Base-by-base conservation (phyloP, 1,284 basidiomycete genomes). In the Hypsizygus ulmarius region DNA sequence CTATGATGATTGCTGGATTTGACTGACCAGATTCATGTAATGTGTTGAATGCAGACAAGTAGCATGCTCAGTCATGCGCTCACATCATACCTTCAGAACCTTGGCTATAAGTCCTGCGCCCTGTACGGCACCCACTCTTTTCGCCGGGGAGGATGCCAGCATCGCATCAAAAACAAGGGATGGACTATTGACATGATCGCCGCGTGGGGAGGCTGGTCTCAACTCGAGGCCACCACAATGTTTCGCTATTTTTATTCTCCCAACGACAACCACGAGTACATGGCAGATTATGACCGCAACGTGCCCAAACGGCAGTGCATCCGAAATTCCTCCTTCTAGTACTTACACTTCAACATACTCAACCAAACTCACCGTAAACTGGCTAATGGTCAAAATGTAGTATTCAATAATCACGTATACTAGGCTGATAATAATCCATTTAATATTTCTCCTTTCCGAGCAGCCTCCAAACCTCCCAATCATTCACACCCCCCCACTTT, bases 191-290 rank as follows among this genome's bases (percentile, higher is more conserved):
- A 43, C 37, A 53, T 51, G 53, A 49, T 59, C 21, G 58, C 56
- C 21, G 54, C 51, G 27, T 60, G 60, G 59, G 58, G 58, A 35
- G 57, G 58, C 1, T 61, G 57, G 60, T 59, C 58, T 4, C 56
- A 59, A 41, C 43, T 59, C 2, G 58, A 59, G 40, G 59, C 55
- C 1, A 28, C 54, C 5, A 59, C 59, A 8, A 59, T 61, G 53
- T 59, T 57, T 38, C 51, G 55, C 9, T 61, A 61, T 34, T 59
- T 61, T 39, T 59, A 54, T 38, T 61, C 59, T 9, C 58, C 58
- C 3, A 56, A 59, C 27, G 58, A 61, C 53, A 61, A 61, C 42
- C 59, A 61, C 43, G 52, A 59, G 39, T 47, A 45, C 39, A 53
- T 59, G 51, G 29, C 29, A 19, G 43, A 45, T 8, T 45, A 45